Evolutionary conservation across 441 rosid genomes (phyloP).

Genomic region (Populus trichocarpa): DNA sequence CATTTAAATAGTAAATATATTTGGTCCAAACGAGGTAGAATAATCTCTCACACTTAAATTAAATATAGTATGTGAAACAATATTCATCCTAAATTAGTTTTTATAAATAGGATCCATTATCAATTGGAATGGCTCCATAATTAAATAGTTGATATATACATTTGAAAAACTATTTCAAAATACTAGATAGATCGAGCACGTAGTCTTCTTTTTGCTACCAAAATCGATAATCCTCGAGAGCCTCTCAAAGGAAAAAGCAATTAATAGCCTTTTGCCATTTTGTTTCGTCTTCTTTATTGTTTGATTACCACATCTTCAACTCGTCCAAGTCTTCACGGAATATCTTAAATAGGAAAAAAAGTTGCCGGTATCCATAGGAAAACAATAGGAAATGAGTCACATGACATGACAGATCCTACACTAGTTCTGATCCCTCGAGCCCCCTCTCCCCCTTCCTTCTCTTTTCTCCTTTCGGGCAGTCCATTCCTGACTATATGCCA

Average conservation of each 20-base stretch:
- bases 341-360: not conserved
- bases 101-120: no score
- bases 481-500: not conserved
- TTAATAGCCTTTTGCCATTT: not conserved
- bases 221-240: not conserved
- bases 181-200: no score
- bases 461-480: not conserved
- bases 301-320: not conserved
- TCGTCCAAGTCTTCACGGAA: not conserved
- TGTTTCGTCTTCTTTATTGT: not conserved
- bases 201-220: not conserved
- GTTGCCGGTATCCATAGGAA: not conserved
- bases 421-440: not conserved
- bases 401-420: not conserved
- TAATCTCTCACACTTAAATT: no score
- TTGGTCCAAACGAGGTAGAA: no score
- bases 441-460: not conserved
- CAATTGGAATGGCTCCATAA: no score
- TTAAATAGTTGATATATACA: no score
- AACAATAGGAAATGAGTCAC: not conserved
- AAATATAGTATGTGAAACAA: no score
- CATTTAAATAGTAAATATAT: no score
- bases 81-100: no score
- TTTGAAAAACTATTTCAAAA: no score
- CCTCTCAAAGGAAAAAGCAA: not conserved